phyloP scores from a whole-genome alignment of 805 yeast species.

The Candida vaughaniae region DNA sequence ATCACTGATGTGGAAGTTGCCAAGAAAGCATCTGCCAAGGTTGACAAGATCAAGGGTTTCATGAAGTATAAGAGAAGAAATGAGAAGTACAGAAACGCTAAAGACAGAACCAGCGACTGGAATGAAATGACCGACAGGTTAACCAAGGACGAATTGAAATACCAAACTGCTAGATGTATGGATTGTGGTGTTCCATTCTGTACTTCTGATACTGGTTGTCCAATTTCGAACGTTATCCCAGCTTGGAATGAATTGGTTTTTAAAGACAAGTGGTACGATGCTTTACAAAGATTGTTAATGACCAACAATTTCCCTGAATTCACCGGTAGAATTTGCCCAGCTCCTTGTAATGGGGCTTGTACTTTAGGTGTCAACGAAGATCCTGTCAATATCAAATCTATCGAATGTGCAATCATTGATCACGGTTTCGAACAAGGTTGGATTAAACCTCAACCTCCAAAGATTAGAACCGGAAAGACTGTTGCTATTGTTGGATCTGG shows the following conservation, averaged over 20 bases:
- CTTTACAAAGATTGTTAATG: slow-evolving; percentile 86
- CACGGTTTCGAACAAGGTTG: slow-evolving; percentile 96
- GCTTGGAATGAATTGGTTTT: slow-evolving; percentile 97
- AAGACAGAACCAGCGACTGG: slow-evolving; percentile 85
- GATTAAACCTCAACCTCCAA: slow-evolving; percentile 84
- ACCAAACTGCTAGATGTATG: slow-evolving; percentile 98
- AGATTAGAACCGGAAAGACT: slow-evolving; percentile 75
- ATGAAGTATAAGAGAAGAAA: slow-evolving; percentile 89
- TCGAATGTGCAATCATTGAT: slow-evolving; percentile 95
- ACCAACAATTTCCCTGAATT: slow-evolving; percentile 99
- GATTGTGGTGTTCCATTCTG: slow-evolving; percentile 99
- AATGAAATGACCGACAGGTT: slow-evolving; percentile 80
- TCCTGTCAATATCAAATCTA: slow-evolving; percentile 94
- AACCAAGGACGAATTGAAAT: slow-evolving; percentile 79
- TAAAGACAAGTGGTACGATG: slow-evolving; percentile 92
- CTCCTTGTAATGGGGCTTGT: slow-evolving; percentile 97
- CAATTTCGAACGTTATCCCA: slow-evolving; percentile 94
- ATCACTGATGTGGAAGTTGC: slow-evolving; percentile 67
- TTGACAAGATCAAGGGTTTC: slow-evolving; percentile 87
- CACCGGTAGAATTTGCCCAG: slow-evolving; percentile 97
- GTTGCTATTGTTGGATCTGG: slow-evolving; percentile 95
- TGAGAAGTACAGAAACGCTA: slow-evolving; percentile 80
- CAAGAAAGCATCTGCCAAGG: slow-evolving; percentile 56
- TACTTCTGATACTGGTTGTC: slow-evolving; percentile 97
- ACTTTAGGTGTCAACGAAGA: slow-evolving; percentile 90